Base-by-base conservation (phyloP, 805 yeast species). In the Candida sphagnicola region DNA sequence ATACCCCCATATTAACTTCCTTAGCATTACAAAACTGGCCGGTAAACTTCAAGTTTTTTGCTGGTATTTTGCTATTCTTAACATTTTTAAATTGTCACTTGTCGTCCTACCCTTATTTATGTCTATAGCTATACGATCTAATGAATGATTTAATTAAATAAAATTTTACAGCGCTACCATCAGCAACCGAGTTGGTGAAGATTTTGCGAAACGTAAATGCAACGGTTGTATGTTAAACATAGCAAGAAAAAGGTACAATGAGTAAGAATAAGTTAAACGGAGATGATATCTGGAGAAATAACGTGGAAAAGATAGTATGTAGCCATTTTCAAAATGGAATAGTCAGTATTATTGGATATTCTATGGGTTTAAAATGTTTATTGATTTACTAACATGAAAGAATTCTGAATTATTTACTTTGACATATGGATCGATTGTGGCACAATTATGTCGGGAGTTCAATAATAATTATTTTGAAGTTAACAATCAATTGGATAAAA, bases 351-450 rank as follows among this genome's bases (percentile, higher is more conserved):
- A 14, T 16, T 16, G 21, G 29, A 10, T 17, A 31, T 4, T n/a
- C 17, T 23, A n/a, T 15, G 12, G 24, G 21, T n/a, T n/a, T n/a
- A n/a, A 21, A 8, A 21, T 8, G 25, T 21, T 21, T 8, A 21
- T 17, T 37, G 11, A 18, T 12, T 17, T 35, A 26, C 40, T 33
- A 37, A 49, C 53, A 16, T 11, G 19, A 4, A 39, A 80, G 83
- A 93, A 90, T 57, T 82, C 95, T 2, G 99, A 93, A 62, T 72
- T 93, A 37, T 87, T 93, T 62, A 87, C 96, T n/a, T 67, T 93
- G 42, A 91, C 96, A 1, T 93, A 93, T 53, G 99, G 99, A 8
- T 82, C 96, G 2, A 78, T 93, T 34, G 98, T 93, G 34, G 78
- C 95, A 11, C 97, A 91, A 54, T 66, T 93, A 38, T 89, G 96